Conservation (phyloP, 2,329 filamentous ascomycete species). For the Colletotrichum navitas region DNA sequence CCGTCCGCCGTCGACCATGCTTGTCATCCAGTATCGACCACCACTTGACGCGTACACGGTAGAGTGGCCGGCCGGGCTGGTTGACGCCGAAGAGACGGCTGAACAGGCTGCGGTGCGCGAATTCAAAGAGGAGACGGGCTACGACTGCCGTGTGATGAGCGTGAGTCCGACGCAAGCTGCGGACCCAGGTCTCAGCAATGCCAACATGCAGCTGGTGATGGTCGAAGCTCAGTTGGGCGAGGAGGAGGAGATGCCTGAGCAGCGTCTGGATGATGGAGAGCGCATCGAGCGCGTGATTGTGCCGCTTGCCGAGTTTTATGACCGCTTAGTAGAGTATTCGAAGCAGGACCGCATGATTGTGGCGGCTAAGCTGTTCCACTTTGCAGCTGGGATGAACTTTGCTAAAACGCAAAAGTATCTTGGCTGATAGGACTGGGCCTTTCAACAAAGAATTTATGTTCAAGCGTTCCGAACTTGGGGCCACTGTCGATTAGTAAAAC, state of each 20-base stretch:
- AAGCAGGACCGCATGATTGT: slow-evolving; percentile 64
- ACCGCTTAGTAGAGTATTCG: slow-evolving; percentile 61
- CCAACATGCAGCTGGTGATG: slow-evolving; percentile 72
- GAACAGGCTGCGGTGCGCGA: slow-evolving; percentile 66
- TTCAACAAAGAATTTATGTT: background rate
- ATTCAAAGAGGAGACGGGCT: slow-evolving; percentile 68
- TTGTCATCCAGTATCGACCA: slow-evolving; percentile 66
- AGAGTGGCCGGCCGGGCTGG: slow-evolving; percentile 66
- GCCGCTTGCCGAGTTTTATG: slow-evolving; percentile 67
- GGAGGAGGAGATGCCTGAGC: slow-evolving; percentile 65
- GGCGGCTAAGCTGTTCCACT: slow-evolving; percentile 71
- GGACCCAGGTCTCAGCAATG: slow-evolving; percentile 70
- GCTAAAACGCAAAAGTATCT: background rate
- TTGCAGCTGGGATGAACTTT: slow-evolving; percentile 69
- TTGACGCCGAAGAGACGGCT: slow-evolving; percentile 65
- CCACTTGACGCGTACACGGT: slow-evolving; percentile 65
- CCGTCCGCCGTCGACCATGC: slow-evolving; percentile 59
- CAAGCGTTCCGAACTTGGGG: background rate
- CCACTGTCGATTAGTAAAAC: background rate
- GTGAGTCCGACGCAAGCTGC: slow-evolving; percentile 67
- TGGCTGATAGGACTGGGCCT: background rate
- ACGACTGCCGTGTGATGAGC: slow-evolving; percentile 61
- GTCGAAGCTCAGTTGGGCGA: slow-evolving; percentile 68
- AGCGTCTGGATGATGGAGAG: slow-evolving; percentile 71
- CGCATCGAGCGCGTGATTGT: slow-evolving; percentile 72